Conservation (phyloP, 176 grass and related monocot genomes). For the Carex scoparia region DNA sequence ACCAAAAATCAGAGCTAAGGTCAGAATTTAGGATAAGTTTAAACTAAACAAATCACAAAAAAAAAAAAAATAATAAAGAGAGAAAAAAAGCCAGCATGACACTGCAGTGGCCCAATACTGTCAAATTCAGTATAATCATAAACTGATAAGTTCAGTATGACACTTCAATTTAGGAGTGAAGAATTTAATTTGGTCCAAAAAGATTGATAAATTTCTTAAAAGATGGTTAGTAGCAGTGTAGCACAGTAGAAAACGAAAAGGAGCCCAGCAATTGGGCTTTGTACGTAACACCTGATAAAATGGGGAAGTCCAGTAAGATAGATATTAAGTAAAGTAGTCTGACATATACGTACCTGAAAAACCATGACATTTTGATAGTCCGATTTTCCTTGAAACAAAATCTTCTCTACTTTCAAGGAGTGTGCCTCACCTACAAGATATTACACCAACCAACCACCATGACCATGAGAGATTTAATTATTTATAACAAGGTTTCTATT, state of each 20-base stretch:
- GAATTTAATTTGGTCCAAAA: not conserved
- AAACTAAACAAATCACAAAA: not conserved
- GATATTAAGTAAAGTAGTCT: not conserved
- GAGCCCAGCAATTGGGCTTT: not conserved
- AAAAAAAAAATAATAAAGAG: not conserved
- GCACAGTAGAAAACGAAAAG: not conserved
- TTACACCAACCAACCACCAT: not conserved
- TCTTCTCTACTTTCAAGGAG: conserved; percentile 88
- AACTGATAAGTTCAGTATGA: not conserved
- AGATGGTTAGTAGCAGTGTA: not conserved
- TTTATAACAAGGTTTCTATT: not conserved
- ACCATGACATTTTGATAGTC: conserved; percentile 95
- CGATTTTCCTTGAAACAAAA: conserved; percentile 83
- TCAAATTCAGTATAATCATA: not conserved
- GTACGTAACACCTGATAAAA: not conserved
- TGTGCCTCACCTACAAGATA: conserved; percentile 68
- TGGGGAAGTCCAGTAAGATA: not conserved
- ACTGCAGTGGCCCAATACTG: not conserved
- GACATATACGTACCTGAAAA: conserved; percentile 62
- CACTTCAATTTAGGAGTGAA: not conserved
- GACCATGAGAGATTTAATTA: not conserved
- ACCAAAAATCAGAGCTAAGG: not conserved
- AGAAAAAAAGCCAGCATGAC: not conserved
- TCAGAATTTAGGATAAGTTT: not conserved
- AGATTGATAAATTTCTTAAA: not conserved